phyloP scores from a whole-genome alignment of 192 early-diverging fungal species.

The Cetraspora pellucida region DNA sequence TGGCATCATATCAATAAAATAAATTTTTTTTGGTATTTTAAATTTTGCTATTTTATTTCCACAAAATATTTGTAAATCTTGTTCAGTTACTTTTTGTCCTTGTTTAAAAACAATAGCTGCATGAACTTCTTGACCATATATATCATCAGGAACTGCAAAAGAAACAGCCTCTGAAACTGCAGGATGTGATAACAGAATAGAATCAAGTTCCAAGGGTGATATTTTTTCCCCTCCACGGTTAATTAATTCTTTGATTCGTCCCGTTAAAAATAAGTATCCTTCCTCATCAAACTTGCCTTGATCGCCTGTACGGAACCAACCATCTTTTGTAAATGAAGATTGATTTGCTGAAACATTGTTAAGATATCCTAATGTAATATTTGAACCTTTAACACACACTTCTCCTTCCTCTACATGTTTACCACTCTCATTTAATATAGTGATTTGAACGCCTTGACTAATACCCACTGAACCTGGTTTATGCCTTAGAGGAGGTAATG shows the following conservation, averaged over 20 bases:
- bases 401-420: conserved; percentile 64
- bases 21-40: conserved; percentile 74
- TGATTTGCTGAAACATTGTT: conserved; percentile 71
- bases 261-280: conserved; percentile 78
- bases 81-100: conserved; percentile 50
- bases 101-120: conserved; percentile 63
- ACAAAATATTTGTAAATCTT: conserved; percentile 54
- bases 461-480: conserved; percentile 82
- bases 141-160: conserved; percentile 74
- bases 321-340: conserved; percentile 61
- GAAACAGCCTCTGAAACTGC: conserved; percentile 73
- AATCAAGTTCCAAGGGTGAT: conserved; percentile 84
- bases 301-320: conserved; percentile 86
- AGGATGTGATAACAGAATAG: conserved; percentile 66
- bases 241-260: conserved; percentile 88
- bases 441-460: conserved; percentile 74
- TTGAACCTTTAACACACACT: conserved; percentile 81
- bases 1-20: conserved; percentile 63
- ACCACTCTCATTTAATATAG: conserved; percentile 67
- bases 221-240: conserved; percentile 92
- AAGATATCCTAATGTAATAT: conserved; percentile 78
- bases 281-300: conserved; percentile 78
- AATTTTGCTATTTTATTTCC: conserved; percentile 63
- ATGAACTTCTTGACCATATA: conserved; percentile 85
- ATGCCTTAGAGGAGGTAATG: conserved; percentile 64